These are phyloP conservation scores for Stachybotrys chlorohalonatus DNA, from an alignment of 2,329 filamentous ascomycete species.

Conservation along the genomic window DNA sequence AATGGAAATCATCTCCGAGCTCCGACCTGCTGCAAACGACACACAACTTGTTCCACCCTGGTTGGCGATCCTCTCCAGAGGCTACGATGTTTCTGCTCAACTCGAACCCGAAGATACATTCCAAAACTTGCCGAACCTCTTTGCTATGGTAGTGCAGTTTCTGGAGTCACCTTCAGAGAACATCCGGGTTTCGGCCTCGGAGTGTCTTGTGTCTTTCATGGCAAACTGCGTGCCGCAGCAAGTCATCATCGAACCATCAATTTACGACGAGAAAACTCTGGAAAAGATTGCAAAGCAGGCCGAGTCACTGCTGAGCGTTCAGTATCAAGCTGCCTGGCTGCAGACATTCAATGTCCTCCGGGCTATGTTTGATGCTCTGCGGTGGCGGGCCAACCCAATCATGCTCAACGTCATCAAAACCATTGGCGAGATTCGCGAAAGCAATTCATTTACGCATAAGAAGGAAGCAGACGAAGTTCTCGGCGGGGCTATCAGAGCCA, in stretches of 20 bases:
- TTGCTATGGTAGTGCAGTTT: constrained; percentile 70
- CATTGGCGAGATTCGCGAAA: constrained; percentile 79
- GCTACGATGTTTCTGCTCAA: constrained; percentile 88
- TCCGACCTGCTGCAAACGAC: constrained; percentile 87
- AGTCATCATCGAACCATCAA: constrained; percentile 78
- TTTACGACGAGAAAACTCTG: constrained; percentile 85
- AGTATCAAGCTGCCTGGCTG: constrained; percentile 89
- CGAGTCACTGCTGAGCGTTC: constrained; percentile 71
- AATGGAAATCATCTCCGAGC: constrained; percentile 82
- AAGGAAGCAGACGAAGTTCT: constrained; percentile 90
- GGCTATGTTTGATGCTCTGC: constrained; percentile 77
- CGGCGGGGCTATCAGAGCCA: constrained; percentile 76
- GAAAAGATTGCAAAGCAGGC: constrained; percentile 70
- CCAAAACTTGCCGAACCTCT: constrained; percentile 77
- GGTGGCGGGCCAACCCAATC: constrained; percentile 77
- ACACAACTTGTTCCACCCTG: constrained; percentile 90
- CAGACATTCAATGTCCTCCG: constrained; percentile 87
- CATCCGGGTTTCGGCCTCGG: constrained; percentile 87
- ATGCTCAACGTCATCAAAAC: constrained; percentile 66
- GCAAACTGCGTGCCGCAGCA: constrained; percentile 79
- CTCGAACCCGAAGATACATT: constrained; percentile 87
- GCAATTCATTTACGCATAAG: constrained; percentile 84
- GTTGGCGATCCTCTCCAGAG: constrained; percentile 90
- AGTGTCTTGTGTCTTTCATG: constrained; percentile 89
- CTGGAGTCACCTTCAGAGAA: constrained; percentile 83